phyloP scores from a whole-genome alignment of 148 eudicot genomes.

The Nepenthes gracilis region DNA sequence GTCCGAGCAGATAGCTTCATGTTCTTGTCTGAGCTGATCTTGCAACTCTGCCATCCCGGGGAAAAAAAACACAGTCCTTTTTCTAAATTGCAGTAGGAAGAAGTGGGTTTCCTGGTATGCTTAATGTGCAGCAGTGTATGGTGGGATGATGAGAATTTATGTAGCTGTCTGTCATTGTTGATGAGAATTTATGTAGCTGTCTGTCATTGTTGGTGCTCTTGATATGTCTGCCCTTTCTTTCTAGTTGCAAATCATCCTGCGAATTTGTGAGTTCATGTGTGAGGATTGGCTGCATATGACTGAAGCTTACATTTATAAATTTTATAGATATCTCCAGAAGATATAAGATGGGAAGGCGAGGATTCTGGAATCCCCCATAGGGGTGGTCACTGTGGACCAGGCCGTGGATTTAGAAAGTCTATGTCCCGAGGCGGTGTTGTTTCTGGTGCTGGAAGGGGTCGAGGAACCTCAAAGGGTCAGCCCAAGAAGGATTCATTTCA shows the following conservation, averaged over 20 bases:
- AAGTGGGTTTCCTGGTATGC: too few relatives aligned
- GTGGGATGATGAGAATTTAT: too few relatives aligned
- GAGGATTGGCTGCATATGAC: neutral
- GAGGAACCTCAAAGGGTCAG: constrained; percentile 32
- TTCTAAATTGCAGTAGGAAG: too few relatives aligned
- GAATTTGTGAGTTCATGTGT: too few relatives aligned
- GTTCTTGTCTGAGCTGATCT: neutral
- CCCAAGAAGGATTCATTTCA: constrained; percentile 24
- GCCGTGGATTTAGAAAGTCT: constrained; percentile 33
- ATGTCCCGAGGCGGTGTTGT: constrained; percentile 28
- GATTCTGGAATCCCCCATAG: constrained; percentile 32
- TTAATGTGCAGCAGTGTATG: too few relatives aligned
- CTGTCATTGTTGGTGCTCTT: too few relatives aligned
- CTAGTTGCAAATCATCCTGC: too few relatives aligned
- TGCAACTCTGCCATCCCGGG: neutral
- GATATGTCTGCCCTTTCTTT: too few relatives aligned
- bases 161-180: too few relatives aligned
- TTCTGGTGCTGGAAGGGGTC: constrained; percentile 37
- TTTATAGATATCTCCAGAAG: constrained; percentile 41
- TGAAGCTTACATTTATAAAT: neutral
- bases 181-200: too few relatives aligned
- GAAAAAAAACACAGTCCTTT: too few relatives aligned
- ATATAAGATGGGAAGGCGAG: constrained; percentile 50
- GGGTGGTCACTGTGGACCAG: constrained; percentile 29
- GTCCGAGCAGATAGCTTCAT: too few relatives aligned